These are phyloP conservation scores for Marchantia polymorpha DNA, from an alignment of 225 moss, liverwort and hornwort genomes.

Conservation along the genomic window DNA sequence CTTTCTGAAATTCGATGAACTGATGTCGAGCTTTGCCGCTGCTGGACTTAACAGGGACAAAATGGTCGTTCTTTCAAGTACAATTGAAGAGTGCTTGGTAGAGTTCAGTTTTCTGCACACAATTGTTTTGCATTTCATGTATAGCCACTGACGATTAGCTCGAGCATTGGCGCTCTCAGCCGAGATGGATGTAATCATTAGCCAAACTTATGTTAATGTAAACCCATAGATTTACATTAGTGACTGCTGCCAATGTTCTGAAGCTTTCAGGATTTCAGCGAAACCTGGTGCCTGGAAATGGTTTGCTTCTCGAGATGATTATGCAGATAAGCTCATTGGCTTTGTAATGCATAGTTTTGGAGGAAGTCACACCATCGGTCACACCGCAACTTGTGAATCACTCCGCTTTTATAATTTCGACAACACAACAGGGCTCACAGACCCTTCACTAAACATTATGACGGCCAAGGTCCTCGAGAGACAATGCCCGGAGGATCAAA, in stretches of 20 bases:
- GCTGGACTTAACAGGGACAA: not conserved
- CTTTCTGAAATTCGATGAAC: not conserved
- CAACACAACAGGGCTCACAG: not conserved
- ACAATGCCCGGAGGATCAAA: not conserved
- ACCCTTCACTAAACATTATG: not conserved
- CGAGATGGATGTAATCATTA: too few species aligned
- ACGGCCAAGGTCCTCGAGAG: not conserved
- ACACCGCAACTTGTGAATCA: not conserved
- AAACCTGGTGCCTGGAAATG: too few species aligned
- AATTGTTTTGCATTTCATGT: not conserved
- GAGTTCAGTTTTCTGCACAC: not conserved
- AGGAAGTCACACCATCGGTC: not conserved
- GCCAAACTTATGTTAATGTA: too few species aligned
- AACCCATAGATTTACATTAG: too few species aligned
- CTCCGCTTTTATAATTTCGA: not conserved
- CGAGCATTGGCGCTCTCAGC: too few species aligned
- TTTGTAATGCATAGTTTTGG: too few species aligned
- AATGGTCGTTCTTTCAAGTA: slow-evolving; percentile 13
- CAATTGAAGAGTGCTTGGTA: not conserved
- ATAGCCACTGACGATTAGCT: not conserved
- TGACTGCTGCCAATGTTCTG: too few species aligned
- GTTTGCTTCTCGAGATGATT: too few species aligned
- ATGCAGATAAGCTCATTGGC: too few species aligned
- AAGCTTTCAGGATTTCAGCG: too few species aligned
- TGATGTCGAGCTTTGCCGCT: not conserved